A percentile compares a stretch with the other conserved stretches of the same genome.
phyloP scores from a whole-genome alignment of 495 filamentous ascomycete species.

The Penicillium psychrofluorescens region DNA sequence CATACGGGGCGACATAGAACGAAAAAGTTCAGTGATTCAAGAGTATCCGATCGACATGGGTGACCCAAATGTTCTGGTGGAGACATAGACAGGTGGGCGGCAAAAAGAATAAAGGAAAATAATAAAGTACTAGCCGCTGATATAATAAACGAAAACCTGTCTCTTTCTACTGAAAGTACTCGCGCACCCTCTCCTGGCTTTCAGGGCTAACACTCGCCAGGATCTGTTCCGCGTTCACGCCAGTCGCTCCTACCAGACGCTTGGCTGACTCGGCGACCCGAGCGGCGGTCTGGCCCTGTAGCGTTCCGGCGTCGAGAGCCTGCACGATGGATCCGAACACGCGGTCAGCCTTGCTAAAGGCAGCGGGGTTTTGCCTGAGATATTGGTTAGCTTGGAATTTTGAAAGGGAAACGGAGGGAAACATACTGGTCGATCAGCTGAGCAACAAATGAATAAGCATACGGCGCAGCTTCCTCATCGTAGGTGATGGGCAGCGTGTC shows the following conservation, averaged over 20 bases:
- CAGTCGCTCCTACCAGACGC: conserved; percentile 59
- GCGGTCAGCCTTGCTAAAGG: conserved; percentile 64
- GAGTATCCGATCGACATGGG: conserved; percentile 21
- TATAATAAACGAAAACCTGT: conserved; percentile 4
- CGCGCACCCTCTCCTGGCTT: conserved; percentile 66
- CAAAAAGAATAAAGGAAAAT: conserved; percentile 7
- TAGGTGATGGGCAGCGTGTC: conserved; percentile 84
- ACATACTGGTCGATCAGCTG: conserved; percentile 92
- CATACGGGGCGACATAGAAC: conserved; percentile 11
- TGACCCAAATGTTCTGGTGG: conserved; percentile 12
- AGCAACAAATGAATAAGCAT: conserved; percentile 86
- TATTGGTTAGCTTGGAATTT: conserved; percentile 9
- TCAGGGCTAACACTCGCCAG: conserved; percentile 65
- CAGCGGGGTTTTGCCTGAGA: conserved; percentile 76
- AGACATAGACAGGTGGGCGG: too few relatives aligned
- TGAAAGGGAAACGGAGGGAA: conserved; percentile 1
- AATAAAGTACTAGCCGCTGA: conserved; percentile 10
- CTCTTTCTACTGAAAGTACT: conserved; percentile 52
- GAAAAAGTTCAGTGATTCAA: conserved; percentile 15
- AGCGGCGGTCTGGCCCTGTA: conserved; percentile 72
- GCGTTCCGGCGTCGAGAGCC: conserved; percentile 82
- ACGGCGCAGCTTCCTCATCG: conserved; percentile 96
- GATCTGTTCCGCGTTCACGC: conserved; percentile 62
- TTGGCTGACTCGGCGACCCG: conserved; percentile 70
- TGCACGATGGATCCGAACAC: conserved; percentile 77